Percentiles rank a stretch among this genome's conserved stretches.
Conservation (phyloP, 2,329 filamentous ascomycete species). For the Trichoderma cornu-damae region DNA sequence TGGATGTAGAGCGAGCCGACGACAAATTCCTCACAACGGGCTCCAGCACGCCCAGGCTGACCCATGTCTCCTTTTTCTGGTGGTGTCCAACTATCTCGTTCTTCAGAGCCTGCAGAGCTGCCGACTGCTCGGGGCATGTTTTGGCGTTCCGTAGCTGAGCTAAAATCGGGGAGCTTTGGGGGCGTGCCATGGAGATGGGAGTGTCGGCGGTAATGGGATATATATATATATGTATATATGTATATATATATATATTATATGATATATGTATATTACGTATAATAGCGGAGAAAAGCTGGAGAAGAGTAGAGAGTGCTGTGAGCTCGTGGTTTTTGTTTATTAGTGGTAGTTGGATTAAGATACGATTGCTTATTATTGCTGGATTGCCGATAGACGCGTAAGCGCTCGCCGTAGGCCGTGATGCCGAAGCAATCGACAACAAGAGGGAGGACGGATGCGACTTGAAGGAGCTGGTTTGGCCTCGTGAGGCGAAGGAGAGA, state of each 20-base stretch:
- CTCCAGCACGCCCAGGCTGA: slow-evolving; percentile 63
- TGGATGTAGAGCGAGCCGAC: slow-evolving; percentile 30
- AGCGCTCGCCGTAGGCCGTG: not conserved
- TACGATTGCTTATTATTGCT: not conserved
- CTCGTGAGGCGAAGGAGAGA: not conserved
- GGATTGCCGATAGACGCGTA: not conserved
- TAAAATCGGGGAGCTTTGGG: slow-evolving; percentile 49
- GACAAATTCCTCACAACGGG: slow-evolving; percentile 48
- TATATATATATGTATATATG: too few species aligned
- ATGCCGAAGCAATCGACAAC: not conserved
- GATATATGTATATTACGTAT: too few species aligned
- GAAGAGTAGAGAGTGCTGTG: not conserved
- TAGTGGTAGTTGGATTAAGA: not conserved
- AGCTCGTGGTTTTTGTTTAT: not conserved
- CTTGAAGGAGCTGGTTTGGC: not conserved
- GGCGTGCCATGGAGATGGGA: slow-evolving; percentile 46
- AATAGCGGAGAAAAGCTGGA: slow-evolving; percentile 5
- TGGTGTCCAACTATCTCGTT: slow-evolving; percentile 86
- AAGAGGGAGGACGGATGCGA: not conserved
- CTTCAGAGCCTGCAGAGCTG: slow-evolving; percentile 68
- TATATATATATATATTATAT: too few species aligned
- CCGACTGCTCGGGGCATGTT: slow-evolving; percentile 47
- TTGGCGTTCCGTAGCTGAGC: slow-evolving; percentile 53
- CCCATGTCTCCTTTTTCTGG: slow-evolving; percentile 76
- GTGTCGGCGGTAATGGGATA: slow-evolving; percentile 7